Evolutionary conservation across 164 flowering plant species (phyloP).

Genomic region (Cinnamomum chago): DNA sequence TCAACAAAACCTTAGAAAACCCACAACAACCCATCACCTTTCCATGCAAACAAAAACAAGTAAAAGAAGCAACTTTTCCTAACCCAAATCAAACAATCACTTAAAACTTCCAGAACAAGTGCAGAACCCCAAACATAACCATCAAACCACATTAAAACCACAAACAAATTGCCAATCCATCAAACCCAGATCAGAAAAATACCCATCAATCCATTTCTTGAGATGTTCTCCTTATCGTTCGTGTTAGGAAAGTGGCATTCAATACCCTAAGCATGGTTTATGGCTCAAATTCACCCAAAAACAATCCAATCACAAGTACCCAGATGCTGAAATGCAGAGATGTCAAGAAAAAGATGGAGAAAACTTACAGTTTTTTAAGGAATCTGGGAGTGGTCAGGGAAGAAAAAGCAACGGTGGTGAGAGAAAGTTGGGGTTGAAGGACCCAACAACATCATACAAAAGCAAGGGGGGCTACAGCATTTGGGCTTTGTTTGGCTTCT

Average conservation of each 20-base stretch:
- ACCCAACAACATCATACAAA: conserved; percentile 22
- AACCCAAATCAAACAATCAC: too few relatives aligned
- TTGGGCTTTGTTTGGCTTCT: neutral
- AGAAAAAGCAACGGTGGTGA: conserved; percentile 10
- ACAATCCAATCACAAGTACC: neutral
- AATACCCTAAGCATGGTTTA: conserved; percentile 2
- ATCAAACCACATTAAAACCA: neutral
- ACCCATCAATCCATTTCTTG: neutral
- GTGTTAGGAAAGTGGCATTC: neutral
- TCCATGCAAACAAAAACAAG: neutral
- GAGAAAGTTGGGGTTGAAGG: neutral
- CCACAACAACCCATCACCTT: neutral
- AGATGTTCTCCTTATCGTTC: too few relatives aligned
- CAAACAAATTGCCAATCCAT: neutral
- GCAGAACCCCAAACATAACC: neutral
- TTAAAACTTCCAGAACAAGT: neutral
- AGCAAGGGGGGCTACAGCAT: neutral
- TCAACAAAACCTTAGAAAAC: neutral
- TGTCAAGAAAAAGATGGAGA: neutral
- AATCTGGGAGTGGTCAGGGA: conserved; percentile 13
- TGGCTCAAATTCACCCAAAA: neutral
- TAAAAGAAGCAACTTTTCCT: neutral
- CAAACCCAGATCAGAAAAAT: neutral
- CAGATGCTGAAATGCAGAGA: neutral
- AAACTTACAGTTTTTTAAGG: conserved; percentile 17